Evolutionary conservation across 225 moss, liverwort and hornwort species (phyloP).

Genomic region (Anthoceros angustus): DNA sequence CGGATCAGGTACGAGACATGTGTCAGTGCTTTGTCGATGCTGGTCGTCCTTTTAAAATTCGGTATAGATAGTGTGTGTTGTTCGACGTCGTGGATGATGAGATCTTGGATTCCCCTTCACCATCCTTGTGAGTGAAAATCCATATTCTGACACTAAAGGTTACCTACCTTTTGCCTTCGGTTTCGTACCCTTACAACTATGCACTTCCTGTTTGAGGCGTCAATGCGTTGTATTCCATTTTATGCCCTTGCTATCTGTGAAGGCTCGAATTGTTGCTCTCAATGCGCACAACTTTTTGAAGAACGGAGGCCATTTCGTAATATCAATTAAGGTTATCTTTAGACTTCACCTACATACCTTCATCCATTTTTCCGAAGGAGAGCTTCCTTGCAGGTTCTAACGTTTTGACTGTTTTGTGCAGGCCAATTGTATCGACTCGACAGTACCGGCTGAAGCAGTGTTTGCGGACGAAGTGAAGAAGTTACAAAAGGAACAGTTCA

Average conservation of each 20-base stretch:
- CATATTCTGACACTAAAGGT: conserved; percentile 12
- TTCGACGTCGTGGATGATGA: conserved; percentile 6
- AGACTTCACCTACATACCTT: too few species aligned
- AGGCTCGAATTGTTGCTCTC: conserved; percentile 72
- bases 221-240: not conserved
- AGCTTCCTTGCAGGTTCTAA: not conserved
- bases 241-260: conserved; percentile 3
- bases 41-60: too few species aligned
- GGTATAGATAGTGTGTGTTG: too few species aligned
- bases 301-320: conserved; percentile 81
- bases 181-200: too few species aligned
- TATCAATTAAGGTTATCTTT: conserved; percentile 54
- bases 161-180: not conserved
- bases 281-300: conserved; percentile 85
- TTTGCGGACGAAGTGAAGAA: conserved; percentile 84
- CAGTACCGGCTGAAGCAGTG: conserved; percentile 68
- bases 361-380: not conserved
- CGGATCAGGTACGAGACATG: conserved; percentile 40
- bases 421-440: conserved; percentile 88
- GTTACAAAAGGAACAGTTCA: conserved; percentile 77
- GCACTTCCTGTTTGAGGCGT: not conserved
- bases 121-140: conserved; percentile 16
- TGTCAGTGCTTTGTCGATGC: not conserved
- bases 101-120: conserved; percentile 25
- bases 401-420: not conserved